Evolutionary conservation across 1,284 basidiomycete species (phyloP), one percentile per base, ranked within the genome.

Genomic region (Sutorius eximius): DNA sequence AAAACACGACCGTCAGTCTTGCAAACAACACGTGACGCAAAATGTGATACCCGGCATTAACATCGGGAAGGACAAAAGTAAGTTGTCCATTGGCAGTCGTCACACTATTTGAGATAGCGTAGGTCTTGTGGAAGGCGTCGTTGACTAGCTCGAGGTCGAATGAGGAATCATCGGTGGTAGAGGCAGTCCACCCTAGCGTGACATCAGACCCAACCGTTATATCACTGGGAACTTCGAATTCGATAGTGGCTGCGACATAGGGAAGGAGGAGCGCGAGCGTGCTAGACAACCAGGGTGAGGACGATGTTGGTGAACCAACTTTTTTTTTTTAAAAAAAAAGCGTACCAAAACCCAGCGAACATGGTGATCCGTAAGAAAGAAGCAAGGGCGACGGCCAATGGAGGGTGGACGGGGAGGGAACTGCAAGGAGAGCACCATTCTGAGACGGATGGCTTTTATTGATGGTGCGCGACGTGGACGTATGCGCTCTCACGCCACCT

Each of bases 71-170:
- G 0, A 55, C 49, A 22, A 89, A 41, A 0, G 70, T 74, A 4
- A 81, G 0, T 5, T 64, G 45, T 6, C 75, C 72, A 0, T 55
- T 15, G 1, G 70, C 47, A 1, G 80, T 75, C 22, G 72, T 61
- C 1, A 89, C 71, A 58, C 82, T 86, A 75, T 82, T 86, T 12
- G 76, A 80, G 52, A 89, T 75, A 38, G 80, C 85, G 48, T 80
- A 80, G 0, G 75, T 56, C 55, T 81, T 71, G 68, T 85, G 71
- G 77, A 88, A 86, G 0, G 43, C n/a, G 0, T 59, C 16, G 68
- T 86, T 84, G 47, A 61, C 50, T 45, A 88, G 68, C 59, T 77
- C 73, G n/a, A 81, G 30, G 16, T 70, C 62, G 61, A 78, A 77
- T 6, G 49, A 52, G 3, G 54, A 55, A 54, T 80, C 73, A 62